Evolutionary conservation across 2,329 filamentous ascomycete species (phyloP), one percentile per base, ranked within the genome.

Genomic region (Sclerotinia subarctica): DNA sequence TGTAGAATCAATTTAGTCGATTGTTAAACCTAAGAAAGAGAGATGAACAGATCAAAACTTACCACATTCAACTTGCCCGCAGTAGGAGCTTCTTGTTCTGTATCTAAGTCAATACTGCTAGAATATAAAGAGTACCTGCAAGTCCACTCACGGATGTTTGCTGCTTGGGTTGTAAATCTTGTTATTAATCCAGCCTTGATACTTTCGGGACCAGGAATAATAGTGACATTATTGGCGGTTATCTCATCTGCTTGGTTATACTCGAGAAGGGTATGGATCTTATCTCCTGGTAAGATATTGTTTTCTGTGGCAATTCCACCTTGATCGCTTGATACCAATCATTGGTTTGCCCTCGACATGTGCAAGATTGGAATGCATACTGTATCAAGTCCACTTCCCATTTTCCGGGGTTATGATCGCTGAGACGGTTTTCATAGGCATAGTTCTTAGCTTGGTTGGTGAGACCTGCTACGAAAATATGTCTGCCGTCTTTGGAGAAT

Each of bases 401-500:
- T 26, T 69, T 57, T 19, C 73, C 73, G 29, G 69, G 38, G 7
- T 60, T 60, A n/a, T 70, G 70, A 54, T 73, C 71, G 46, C 66
- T 70, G 29, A 73, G 56, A 19, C 70, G 70, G 38, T 67, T 73
- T 49, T 73, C 72, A 42, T 70, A 73, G 5, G 70, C 69, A 59
- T 70, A 73, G 13, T 21, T 49, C 17, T 51, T 64, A 21, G 54
- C 54, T 26, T 69, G 60, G 13, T 72, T 74, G 32, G 71, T 67
- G 38, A 73, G 66, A 1, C 72, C 73, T 13, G 71, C 69, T 69
- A 69, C 71, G 2, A 73, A 46, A 15, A 53, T 66, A 57, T 72
- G 71, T 5, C 49, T 32, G 24, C 72, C 70, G 19, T 17, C n/a
- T 21, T 65, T 46, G 19, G 71, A 71, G 21, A 72, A 63, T 26